Base-by-base conservation (phyloP, 2,329 filamentous ascomycete species). In the Colletotrichum echinochloae region DNA sequence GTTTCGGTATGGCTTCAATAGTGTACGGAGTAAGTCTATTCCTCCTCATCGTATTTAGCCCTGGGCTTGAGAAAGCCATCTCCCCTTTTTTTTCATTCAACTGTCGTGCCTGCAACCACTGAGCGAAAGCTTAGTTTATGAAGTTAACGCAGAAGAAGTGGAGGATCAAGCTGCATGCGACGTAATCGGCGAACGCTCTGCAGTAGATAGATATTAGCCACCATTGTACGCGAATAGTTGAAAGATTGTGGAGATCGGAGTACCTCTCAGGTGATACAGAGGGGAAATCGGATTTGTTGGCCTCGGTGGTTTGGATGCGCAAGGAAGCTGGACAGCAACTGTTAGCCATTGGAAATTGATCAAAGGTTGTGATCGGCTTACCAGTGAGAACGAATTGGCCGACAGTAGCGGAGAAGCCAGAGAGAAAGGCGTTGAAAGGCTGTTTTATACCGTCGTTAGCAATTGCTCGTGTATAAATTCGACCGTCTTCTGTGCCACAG, bases 121-220 rank as follows among this genome's bases (percentile, higher is more conserved):
- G 65, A 46, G 73, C 8, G 30, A 11, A 44, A 16, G 16, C 54
- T 86, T 87, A 99, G 88, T 99, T 99, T 86, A 99, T 98, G 83
- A 99, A 99, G 88, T 99, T 99, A 81, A 98, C 91, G 83, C 95
- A 98, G 87, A 99, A 99, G 85, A 98, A 97, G 85, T 99, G 96
- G 81, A 98, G 84, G 80, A 98, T 94, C 81, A 99, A 81, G 81
- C 95, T 98, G 80, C 95, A 96, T 76, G 98, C 94, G 71, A 99
- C 88, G 79, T 92, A 99, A 84, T 99, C 96, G 79, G 96, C 95
- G 81, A 99, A 99, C 48, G 96, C 95, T 81, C 94, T 97, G 75
- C 66, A 65, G 30, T 20, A 18, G 39, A 35, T 20, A 18, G 33
- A 37, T 20, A 65, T 79, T 62, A 79, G 59, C 18, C 73, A 54